Base-by-base conservation (phyloP, 2,329 filamentous ascomycete genomes). In the Penicillium sp. region DNA sequence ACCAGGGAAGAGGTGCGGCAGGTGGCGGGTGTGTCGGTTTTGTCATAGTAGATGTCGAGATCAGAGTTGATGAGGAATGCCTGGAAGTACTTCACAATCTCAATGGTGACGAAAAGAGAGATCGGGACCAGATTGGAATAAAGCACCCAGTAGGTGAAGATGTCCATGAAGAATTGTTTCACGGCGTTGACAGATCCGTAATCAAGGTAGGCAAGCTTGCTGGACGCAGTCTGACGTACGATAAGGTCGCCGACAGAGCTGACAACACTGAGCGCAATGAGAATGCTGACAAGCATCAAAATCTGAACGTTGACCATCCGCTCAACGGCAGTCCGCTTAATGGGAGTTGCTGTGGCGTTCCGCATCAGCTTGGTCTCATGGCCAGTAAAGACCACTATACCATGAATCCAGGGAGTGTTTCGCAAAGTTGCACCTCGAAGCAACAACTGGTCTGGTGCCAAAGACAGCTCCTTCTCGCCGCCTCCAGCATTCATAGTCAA, bases 331-430 rank as follows among this genome's bases (percentile, higher is more conserved):
- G 95, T 99, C 57, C 94, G 90, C 81, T 99, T 99, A 79, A 99
- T 99, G 6, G 95, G 96, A 1, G 95, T 90, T 4, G 94, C 94
- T 3, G 94, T 99, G 18, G 95, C 96, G 74, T 99, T 99, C 67
- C 95, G 89, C 95, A 99, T 98, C 63, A 99, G 84, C 78, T 99
- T 99, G 6, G 95, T 98, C 79, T 99, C 95, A 77, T 99, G 95
- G 53, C 95, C 95, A 2, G 92, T 96, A 70, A 98, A 99, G 16
- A 99, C 94, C 55, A 99, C 95, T 18, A 96, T 85, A 40, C 94
- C 95, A 73, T 99, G 92, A 50, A 98, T 87, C 94, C 95, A 99
- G 33, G 93, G 94, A 1, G 95, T 99, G 71, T 99, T 99, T 68
- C 95, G 87, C 57, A 99, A 81, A 1, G 93, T 98, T 22, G 95